phyloP scores from a whole-genome alignment of 805 yeast species.

The Lachancea dasiensis region DNA sequence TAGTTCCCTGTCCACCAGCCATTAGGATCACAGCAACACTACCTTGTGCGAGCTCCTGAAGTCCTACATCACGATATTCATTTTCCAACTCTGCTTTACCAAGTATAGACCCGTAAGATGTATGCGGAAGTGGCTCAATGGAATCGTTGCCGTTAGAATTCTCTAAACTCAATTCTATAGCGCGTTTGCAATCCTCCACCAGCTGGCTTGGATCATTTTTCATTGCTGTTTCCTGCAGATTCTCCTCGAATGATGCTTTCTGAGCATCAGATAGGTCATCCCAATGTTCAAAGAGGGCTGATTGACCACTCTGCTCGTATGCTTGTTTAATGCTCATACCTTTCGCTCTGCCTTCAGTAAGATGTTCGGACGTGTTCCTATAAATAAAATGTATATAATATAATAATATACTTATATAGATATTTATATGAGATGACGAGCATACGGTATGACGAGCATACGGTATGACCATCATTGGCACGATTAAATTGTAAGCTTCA shows the following conservation, averaged over 20 bases:
- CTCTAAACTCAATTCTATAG: conserved; percentile 37
- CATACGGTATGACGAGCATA: too few species aligned
- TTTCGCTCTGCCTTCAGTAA: too few species aligned
- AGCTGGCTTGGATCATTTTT: conserved; percentile 25
- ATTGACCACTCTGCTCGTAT: conserved; percentile 45
- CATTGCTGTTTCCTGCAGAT: conserved; percentile 16
- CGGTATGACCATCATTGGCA: too few species aligned
- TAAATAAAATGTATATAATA: too few species aligned
- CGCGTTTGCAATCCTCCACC: conserved; percentile 36
- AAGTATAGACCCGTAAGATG: conserved; percentile 47
- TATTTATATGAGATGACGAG: too few species aligned
- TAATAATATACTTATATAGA: too few species aligned
- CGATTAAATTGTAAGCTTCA: too few species aligned
- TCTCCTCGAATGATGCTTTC: conserved; percentile 35
- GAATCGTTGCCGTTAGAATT: conserved; percentile 19
- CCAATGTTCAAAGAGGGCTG: conserved; percentile 47
- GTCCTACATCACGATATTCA: conserved; percentile 52
- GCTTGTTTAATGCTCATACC: conserved; percentile 20
- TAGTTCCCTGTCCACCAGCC: conserved; percentile 99
- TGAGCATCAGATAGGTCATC: conserved; percentile 35
- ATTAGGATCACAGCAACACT: conserved; percentile 85
- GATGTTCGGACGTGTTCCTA: too few species aligned
- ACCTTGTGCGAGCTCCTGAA: conserved; percentile 58
- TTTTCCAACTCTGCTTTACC: conserved; percentile 23
- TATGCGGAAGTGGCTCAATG: conserved; percentile 47